A percentile compares a stretch with the other conserved stretches of the same genome.
These are phyloP conservation scores for Penicillium digitatum DNA, from an alignment of 2,329 filamentous ascomycete species.

Conservation along the genomic window DNA sequence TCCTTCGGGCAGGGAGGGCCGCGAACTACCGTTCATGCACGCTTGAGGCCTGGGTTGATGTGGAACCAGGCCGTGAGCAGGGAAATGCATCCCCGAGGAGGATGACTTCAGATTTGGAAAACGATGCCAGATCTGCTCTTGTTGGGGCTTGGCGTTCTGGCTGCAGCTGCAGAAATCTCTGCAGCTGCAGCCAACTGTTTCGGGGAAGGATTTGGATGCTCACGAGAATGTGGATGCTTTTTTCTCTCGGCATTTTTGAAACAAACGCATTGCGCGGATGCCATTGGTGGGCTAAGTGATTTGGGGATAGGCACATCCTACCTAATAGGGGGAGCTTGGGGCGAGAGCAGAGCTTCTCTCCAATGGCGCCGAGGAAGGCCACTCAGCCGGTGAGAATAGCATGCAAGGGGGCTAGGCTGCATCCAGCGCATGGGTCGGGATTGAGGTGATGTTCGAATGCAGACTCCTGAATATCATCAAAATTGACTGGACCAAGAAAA, in stretches of 20 bases:
- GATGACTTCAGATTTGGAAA: background rate
- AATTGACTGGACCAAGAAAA: background rate
- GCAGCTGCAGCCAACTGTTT: background rate
- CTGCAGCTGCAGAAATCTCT: background rate
- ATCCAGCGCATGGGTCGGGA: slow-evolving; percentile 15
- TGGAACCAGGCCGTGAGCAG: background rate
- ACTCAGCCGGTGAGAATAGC: slow-evolving; percentile 5
- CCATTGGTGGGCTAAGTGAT: background rate
- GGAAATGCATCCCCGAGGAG: background rate
- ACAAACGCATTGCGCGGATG: background rate
- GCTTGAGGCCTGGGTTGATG: slow-evolving; percentile 5
- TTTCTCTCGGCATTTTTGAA: background rate
- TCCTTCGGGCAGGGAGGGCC: background rate
- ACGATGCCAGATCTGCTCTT: background rate
- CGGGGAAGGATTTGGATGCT: background rate
- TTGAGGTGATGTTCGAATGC: background rate
- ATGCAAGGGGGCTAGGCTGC: slow-evolving; percentile 18
- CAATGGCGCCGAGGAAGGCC: slow-evolving; percentile 7
- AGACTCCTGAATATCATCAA: slow-evolving; percentile 11
- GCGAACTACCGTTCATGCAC: slow-evolving; percentile 23
- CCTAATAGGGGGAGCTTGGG: background rate
- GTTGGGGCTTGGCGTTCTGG: background rate
- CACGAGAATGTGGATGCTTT: background rate
- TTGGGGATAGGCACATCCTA: background rate
- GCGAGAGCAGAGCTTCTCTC: slow-evolving; percentile 7